These are phyloP conservation scores for Phytopythium sindhum DNA, from an alignment of 352 stramenopile species.

Conservation along the genomic window DNA sequence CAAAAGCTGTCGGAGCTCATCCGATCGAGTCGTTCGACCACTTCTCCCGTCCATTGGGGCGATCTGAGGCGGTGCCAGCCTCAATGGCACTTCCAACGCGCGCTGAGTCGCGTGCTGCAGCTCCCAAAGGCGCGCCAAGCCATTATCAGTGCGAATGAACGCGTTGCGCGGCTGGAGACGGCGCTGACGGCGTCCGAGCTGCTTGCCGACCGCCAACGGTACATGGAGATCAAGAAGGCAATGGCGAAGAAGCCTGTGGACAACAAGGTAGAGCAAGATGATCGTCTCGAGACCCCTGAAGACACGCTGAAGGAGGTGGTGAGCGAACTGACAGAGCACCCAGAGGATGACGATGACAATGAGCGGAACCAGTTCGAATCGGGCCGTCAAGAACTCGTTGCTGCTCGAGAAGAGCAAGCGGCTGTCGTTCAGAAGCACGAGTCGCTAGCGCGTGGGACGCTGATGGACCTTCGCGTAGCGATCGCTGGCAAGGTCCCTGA, in stretches of 20 bases:
- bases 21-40: background rate
- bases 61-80: conserved; percentile 18
- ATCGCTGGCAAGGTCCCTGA: conserved; percentile 19
- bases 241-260: background rate
- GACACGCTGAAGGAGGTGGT: background rate
- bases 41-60: conserved; percentile 12
- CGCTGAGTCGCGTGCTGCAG: conserved; percentile 45
- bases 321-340: background rate
- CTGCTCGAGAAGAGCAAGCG: conserved; percentile 6
- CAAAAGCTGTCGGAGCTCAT: conserved; percentile 28
- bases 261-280: background rate
- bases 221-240: background rate
- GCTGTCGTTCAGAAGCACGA: conserved; percentile 13
- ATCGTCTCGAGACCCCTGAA: background rate
- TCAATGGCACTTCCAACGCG: conserved; percentile 35
- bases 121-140: conserved; percentile 1
- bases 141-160: background rate
- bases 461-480: conserved; percentile 32
- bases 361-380: background rate
- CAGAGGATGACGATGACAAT: background rate
- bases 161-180: background rate
- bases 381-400: conserved; percentile 4
- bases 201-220: background rate
- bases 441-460: conserved; percentile 11
- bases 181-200: background rate